phyloP scores from a whole-genome alignment of 116 monocot species.

The Posidonia oceanica region DNA sequence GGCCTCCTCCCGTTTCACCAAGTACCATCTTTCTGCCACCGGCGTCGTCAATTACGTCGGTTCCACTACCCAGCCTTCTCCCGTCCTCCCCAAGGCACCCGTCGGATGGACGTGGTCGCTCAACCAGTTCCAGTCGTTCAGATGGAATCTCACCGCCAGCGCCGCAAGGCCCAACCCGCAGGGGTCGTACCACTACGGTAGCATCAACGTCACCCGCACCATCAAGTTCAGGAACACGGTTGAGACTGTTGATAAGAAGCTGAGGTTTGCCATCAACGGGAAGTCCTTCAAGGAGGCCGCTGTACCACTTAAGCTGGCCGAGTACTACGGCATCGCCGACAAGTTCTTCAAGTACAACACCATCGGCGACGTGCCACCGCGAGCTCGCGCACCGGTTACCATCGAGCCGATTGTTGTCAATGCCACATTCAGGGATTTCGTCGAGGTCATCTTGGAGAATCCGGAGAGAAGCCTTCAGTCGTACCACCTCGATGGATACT shows the following conservation, averaged over 20 bases:
- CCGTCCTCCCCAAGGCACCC: slow-evolving; percentile 8
- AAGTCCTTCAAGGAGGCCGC: slow-evolving; percentile 29
- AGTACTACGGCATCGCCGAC: slow-evolving; percentile 43
- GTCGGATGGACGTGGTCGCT: slow-evolving; percentile 8
- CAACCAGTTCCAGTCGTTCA: slow-evolving; percentile 16
- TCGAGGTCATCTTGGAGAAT: slow-evolving; percentile 79
- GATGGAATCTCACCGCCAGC: slow-evolving; percentile 17
- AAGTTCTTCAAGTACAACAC: slow-evolving; percentile 41
- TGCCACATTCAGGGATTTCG: slow-evolving; percentile 34
- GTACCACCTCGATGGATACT: slow-evolving; percentile 65
- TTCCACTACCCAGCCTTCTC: slow-evolving; percentile 5
- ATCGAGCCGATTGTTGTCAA: slow-evolving; percentile 40
- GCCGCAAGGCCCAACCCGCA: slow-evolving; percentile 36
- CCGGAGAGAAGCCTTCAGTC: slow-evolving; percentile 49
- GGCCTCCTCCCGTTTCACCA: slow-evolving; percentile 22
- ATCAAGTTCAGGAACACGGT: slow-evolving; percentile 42
- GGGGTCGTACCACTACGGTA: slow-evolving; percentile 57
- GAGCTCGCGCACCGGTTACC: not conserved
- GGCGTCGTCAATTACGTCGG: slow-evolving; percentile 14
- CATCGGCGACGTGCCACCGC: slow-evolving; percentile 28
- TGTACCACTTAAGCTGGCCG: slow-evolving; percentile 32
- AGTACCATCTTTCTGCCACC: slow-evolving; percentile 1
- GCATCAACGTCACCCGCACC: slow-evolving; percentile 42
- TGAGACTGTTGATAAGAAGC: slow-evolving; percentile 29
- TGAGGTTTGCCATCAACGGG: slow-evolving; percentile 42